Conservation (phyloP, 1,284 basidiomycete genomes). For the Cerrena zonata region DNA sequence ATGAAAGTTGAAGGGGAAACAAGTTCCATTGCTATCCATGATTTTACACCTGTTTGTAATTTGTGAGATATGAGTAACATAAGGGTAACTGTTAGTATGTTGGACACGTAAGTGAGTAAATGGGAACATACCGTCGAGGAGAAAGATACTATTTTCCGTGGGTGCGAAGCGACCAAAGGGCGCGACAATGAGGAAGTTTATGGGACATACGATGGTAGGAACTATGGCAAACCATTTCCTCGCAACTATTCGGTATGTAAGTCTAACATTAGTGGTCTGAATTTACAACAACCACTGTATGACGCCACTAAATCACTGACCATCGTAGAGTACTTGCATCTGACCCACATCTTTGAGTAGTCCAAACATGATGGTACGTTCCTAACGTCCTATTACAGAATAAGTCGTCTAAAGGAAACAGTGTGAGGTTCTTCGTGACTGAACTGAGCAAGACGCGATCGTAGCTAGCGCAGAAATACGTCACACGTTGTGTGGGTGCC, state of each 20-base stretch:
- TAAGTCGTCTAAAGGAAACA: too few relatives aligned
- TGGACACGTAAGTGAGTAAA: too few relatives aligned
- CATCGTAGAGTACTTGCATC: conserved; percentile 7
- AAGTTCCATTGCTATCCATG: conserved; percentile 85
- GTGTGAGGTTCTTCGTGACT: too few relatives aligned
- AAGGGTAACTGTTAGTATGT: neutral
- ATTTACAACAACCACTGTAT: neutral
- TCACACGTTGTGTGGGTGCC: too few relatives aligned
- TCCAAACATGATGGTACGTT: too few relatives aligned
- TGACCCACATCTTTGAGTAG: conserved; percentile 5
- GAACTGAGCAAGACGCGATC: too few relatives aligned
- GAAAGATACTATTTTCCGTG: conserved; percentile 37
- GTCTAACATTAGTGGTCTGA: neutral
- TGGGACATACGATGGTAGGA: conserved; percentile 24
- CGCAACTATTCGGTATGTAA: too few relatives aligned
- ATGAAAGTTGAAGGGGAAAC: conserved; percentile 65
- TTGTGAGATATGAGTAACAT: neutral
- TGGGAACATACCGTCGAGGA: conserved; percentile 46
- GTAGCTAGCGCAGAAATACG: too few relatives aligned
- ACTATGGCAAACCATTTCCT: conserved; percentile 31
- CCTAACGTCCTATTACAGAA: too few relatives aligned
- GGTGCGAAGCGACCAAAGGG: conserved; percentile 76
- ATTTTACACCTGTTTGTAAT: conserved; percentile 36
- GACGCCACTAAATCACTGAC: conserved; percentile 1
- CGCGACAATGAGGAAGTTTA: conserved; percentile 48